Base-by-base conservation (phyloP, 768 basidiomycete genomes). In the Sporobolomyces pararoseus region DNA sequence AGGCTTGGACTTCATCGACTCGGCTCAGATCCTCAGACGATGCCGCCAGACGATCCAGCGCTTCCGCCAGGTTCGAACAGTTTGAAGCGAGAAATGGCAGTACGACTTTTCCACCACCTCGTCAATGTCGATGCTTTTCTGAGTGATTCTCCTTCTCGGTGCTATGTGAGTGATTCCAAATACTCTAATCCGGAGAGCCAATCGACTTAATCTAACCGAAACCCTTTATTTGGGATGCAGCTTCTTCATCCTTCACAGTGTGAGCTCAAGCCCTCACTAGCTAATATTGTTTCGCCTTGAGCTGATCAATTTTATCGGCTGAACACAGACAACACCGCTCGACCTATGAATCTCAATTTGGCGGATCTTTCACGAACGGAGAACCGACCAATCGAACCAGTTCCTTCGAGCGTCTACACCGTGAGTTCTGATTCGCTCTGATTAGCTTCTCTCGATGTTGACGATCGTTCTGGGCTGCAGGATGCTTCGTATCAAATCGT, bases 31-130 rank as follows among this genome's bases (percentile, higher is more conserved):
- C 34, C 63, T 4, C n/a, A 63, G 37, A 66, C 27, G 10, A 73
- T 73, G 72, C 72, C 72, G 16, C 67, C 65, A 0, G 73, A 74
- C 42, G 73, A 74, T 19, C 73, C 73, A 0, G 73, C 73, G 0
- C 47, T 74, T 0, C 73, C 73, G 37, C 73, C 73, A 0, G 73
- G 73, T 4, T 23, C 27, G 34, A 74, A 71, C 61, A 44, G 35
- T 9, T n/a, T 66, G 35, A 74, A 74, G 59, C 32, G 70, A n/a
- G 66, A 74, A 63, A 35, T 39, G 42, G 70, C 54, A 12, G 57
- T 71, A 13, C 37, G 73, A 17, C 42, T 74, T 25, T 74, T 51
- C 27, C 34, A 65, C 21, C 47, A 49, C 9, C 64, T 74, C 35
- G 66, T 71, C 44, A 50, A 63, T 34, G 66, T 71, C 29, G 73